Percentiles rank a stretch among this genome's conserved stretches.
phyloP scores from a whole-genome alignment of 805 yeast species.

The Jamesozyma jinghongensis region DNA sequence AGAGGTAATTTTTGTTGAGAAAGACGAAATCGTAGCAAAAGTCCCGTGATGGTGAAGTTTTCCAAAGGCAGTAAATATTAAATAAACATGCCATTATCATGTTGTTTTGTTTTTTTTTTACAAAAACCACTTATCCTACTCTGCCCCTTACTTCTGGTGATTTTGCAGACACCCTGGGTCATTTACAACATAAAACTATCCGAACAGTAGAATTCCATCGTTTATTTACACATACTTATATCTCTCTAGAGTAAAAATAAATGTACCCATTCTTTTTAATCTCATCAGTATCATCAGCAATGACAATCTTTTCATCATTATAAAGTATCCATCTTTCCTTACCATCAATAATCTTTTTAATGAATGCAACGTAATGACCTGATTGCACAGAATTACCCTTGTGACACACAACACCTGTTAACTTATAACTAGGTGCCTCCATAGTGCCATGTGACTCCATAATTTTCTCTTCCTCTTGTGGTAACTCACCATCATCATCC shows the following conservation, averaged over 20 bases:
- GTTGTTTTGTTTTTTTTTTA: no score
- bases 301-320: constrained; percentile 83
- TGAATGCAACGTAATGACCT: constrained; percentile 83
- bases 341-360: constrained; percentile 37
- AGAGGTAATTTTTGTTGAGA: no score
- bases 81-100: no score
- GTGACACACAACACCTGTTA: constrained; percentile 71
- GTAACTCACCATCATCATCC: constrained; percentile 59
- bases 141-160: no score
- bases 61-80: no score
- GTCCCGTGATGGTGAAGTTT: no score
- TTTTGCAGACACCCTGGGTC: no score
- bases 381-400: constrained; percentile 86
- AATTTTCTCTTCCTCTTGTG: constrained; percentile 12
- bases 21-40: no score
- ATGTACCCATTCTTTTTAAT: constrained; percentile 42
- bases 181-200: background rate
- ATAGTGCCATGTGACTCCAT: constrained; percentile 11
- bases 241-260: constrained; percentile 24
- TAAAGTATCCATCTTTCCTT: constrained; percentile 59
- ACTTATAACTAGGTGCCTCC: constrained; percentile 14
- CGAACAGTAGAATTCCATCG: no score
- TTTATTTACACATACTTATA: no score
- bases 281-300: constrained; percentile 36
- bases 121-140: no score